Evolutionary conservation across 345 rosid genomes (phyloP).

Genomic region (Eucalyptus marginata): DNA sequence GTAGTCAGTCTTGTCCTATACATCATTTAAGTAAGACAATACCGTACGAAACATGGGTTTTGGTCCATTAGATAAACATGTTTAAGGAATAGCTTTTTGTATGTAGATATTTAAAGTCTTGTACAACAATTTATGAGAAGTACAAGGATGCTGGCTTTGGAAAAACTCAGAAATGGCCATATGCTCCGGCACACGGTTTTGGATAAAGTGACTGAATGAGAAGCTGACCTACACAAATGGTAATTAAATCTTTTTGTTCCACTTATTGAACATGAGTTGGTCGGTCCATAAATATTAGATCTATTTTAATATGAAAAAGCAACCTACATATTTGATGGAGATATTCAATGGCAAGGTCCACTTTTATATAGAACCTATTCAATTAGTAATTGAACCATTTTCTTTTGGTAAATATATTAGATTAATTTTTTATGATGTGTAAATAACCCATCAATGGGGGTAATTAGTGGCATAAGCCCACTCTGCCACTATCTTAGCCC

Average conservation of each 20-base stretch:
- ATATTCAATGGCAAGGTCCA: background rate
- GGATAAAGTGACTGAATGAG: background rate
- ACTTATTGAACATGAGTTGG: background rate
- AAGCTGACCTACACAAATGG: background rate
- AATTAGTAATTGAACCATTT: background rate
- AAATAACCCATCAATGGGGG: background rate
- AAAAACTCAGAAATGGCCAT: background rate
- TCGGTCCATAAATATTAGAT: background rate
- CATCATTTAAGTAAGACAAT: background rate
- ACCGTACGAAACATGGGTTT: background rate
- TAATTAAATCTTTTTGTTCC: background rate
- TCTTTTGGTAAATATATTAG: background rate
- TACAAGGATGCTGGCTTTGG: background rate
- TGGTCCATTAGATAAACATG: background rate
- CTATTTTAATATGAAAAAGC: background rate
- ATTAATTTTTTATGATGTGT: background rate
- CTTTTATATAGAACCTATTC: background rate
- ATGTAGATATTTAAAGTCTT: background rate
- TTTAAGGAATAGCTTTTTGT: background rate
- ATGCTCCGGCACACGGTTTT: background rate
- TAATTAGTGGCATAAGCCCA: background rate
- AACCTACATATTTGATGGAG: background rate
- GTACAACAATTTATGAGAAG: background rate
- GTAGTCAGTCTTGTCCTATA: background rate
- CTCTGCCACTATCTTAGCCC: background rate